Percentiles rank a stretch among this genome's conserved stretches.
Evolutionary conservation across 75 land plant species (phyloP).

Genomic region (Azolla pinnata): DNA sequence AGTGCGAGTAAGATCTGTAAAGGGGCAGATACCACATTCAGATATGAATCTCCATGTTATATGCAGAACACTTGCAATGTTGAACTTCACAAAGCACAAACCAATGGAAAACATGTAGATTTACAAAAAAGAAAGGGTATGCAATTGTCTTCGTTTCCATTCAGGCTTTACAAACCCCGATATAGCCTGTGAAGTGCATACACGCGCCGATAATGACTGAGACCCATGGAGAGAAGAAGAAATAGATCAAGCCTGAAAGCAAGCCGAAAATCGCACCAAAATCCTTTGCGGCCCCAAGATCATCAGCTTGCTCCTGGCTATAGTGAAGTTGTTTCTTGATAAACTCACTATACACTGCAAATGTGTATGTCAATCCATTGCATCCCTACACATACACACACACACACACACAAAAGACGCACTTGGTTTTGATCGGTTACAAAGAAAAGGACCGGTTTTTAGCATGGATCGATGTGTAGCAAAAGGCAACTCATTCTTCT

Average conservation of each 20-base stretch:
- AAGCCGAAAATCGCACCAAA: conserved; percentile 35
- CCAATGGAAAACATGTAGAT: too few species aligned
- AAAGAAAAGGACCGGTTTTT: too few species aligned
- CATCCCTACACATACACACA: conserved; percentile 32
- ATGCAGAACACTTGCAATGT: not conserved
- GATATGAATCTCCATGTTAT: too few species aligned
- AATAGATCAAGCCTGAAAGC: conserved; percentile 31
- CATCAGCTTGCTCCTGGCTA: conserved; percentile 30
- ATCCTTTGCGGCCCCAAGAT: conserved; percentile 44
- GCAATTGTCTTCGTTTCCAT: too few species aligned
- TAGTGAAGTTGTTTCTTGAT: conserved; percentile 28
- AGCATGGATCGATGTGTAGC: too few species aligned
- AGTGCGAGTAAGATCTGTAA: conserved; percentile 22
- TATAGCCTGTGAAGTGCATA: conserved; percentile 32
- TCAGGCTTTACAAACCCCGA: conserved; percentile 12
- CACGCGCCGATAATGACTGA: conserved; percentile 25
- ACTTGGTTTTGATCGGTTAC: too few species aligned
- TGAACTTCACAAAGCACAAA: not conserved
- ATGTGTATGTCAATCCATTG: conserved; percentile 40
- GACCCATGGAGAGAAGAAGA: conserved; percentile 35
- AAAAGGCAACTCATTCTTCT: too few species aligned
- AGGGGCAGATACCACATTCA: not conserved
- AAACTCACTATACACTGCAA: conserved; percentile 39
- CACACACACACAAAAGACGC: too few species aligned
- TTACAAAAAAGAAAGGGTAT: too few species aligned